Conservation (phyloP, 495 filamentous ascomycete species). For the Parathielavia appendiculata region DNA sequence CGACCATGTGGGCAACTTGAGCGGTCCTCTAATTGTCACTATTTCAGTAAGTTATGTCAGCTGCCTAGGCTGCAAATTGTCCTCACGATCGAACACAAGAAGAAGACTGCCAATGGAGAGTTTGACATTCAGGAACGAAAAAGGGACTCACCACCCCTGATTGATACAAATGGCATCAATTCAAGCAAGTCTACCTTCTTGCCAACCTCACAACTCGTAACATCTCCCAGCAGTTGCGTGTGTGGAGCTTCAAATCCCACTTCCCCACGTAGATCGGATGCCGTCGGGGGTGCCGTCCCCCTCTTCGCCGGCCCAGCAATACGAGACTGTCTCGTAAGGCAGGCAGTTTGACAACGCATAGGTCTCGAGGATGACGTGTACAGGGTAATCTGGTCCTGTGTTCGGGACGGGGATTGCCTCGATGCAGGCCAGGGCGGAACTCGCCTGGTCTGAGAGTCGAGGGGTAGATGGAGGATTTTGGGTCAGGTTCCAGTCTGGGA, state of each 20-base stretch:
- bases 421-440: constrained; percentile 2
- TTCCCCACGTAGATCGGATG: constrained; percentile 29
- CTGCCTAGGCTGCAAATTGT: too few species aligned
- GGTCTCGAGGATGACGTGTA: constrained; percentile 2
- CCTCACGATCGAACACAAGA: too few species aligned
- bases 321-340: constrained; percentile 32
- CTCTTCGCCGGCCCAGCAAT: constrained; percentile 33
- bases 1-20: constrained; percentile 25
- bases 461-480: background rate
- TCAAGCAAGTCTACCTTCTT: constrained; percentile 18
- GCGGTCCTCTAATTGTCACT: constrained; percentile 16
- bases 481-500: background rate
- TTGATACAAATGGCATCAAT: constrained; percentile 32
- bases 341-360: constrained; percentile 19
- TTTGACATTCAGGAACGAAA: background rate
- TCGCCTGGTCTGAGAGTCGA: background rate
- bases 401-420: background rate
- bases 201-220: constrained; percentile 20
- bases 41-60: background rate
- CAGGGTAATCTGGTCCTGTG: background rate
- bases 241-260: constrained; percentile 32
- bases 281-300: constrained; percentile 12
- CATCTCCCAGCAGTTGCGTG: constrained; percentile 31
- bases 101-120: too few species aligned
- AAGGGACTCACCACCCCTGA: constrained; percentile 7